Evolutionary conservation across 257 asterid genomes (phyloP), one percentile per base, ranked within the genome.

Genomic region (Nicotiana tabacum): DNA sequence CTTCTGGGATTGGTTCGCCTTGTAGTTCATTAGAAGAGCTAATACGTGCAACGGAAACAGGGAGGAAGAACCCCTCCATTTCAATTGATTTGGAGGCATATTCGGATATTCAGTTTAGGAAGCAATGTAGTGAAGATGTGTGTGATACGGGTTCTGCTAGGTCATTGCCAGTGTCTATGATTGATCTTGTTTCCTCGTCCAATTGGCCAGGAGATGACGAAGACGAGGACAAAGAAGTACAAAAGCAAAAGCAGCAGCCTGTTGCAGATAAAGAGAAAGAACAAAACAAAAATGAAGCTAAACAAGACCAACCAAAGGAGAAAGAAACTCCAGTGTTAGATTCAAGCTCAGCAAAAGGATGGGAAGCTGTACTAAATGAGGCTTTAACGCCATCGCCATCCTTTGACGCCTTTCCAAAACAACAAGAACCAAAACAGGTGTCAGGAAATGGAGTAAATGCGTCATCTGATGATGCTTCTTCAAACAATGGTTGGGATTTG

Each of bases 1-100:
- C 64, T 12, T 91, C 92, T 0, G 93, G 88, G 55, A 32, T n/a
- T 2, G 92, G 91, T n/a, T 93, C 97, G 0, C 92, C 83, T 29
- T 66, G 89, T 55, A 84, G 95, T 4, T 94, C 98, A 1, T 33
- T 94, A 4, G 97, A 94, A 30, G 98, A 94, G 6, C 84, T 94
- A 1, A 92, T 94, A 77, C 89, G 91, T 10, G 93, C 95, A 5
- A 90, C 95, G 0, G 97, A 90, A 76, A 81, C 81, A 10, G 86
- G 86, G 70, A 82, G 61, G 10, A 83, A 84, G 9, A 82, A 84
- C 24, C 97, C 95, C 0, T 88, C 97, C 0, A 93, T 93, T 60
- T 94, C 98, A 0, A 94, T 92, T 2, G 97, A 91, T 81, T 88
- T 93, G 33, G 98, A 94, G 86, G 88, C 90, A 16, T 94, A 91